phyloP scores from a whole-genome alignment of 257 asterid species.

The Gynochthodes officinalis region DNA sequence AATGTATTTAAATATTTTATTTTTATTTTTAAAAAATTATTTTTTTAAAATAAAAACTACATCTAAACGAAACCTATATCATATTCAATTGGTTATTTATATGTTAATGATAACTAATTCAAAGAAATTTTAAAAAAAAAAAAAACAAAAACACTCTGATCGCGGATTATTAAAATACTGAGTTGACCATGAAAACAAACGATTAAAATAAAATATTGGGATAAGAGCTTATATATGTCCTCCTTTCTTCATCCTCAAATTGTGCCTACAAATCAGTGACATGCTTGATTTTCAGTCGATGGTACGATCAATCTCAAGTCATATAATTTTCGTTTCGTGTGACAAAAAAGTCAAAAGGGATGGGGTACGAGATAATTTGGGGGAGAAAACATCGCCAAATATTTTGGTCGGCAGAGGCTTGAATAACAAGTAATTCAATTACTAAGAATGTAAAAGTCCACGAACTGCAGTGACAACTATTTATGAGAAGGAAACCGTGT shows the following conservation, averaged over 20 bases:
- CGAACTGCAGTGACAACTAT: neutral
- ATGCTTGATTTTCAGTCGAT: neutral
- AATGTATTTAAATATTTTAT: no score
- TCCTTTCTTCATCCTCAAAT: conserved; percentile 42
- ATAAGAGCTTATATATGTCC: conserved; percentile 4
- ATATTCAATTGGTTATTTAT: no score
- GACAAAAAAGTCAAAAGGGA: conserved; percentile 44
- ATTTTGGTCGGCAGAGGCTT: conserved; percentile 26
- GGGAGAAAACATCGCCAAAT: conserved; percentile 25
- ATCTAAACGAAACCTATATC: no score
- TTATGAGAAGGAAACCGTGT: conserved; percentile 4
- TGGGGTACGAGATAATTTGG: conserved; percentile 1
- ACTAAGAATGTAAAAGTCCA: neutral
- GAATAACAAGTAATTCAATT: conserved; percentile 3
- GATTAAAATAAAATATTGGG: neutral
- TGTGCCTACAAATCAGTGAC: conserved; percentile 26
- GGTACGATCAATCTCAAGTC: conserved; percentile 17
- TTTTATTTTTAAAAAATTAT: no score
- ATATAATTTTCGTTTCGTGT: conserved; percentile 28
- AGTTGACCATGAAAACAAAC: neutral
- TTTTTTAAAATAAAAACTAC: neutral
- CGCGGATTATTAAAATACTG: neutral
- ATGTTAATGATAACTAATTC: no score
- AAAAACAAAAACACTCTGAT: neutral
- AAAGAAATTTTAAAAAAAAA: no score